Evolutionary conservation across 352 stramenopile genomes (phyloP), one percentile per base, ranked within the genome.

Genomic region (Globisporangium nodosum): DNA sequence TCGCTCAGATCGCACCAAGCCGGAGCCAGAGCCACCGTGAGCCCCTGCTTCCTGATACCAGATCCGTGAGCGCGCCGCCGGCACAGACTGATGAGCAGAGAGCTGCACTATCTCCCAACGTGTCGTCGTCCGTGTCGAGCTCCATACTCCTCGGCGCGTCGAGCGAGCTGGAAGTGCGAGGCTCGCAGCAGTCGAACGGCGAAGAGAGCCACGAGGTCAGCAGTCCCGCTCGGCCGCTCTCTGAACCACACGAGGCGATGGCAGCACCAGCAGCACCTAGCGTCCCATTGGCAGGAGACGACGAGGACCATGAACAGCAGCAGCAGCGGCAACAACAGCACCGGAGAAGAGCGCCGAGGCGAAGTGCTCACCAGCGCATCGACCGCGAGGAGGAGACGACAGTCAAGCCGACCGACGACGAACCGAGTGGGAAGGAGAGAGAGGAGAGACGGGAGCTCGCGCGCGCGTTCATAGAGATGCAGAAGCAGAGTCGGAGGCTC

Each of bases 381-480:
- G 35, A 18, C 9, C 11, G 33, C 33, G 33, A 37, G 5, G 12
- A 16, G 12, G 35, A 13, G 35, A 9, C 11, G 43, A 30, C n/a
- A 30, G n/a, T 18, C 5, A 18, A 16, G 35, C 35, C 8, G n/a
- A 37, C 15, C 33, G n/a, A 43, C 1, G 35, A 31, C 37, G 46
- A 66, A 42, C 56, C 59, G 21, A 52, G 51, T 27, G 33, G n/a
- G 35, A 56, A 66, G 35, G 74, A 84, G 37, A 70, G 59, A 4
- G 50, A 69, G 18, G 61, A 88, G 40, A 61, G 82, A n/a, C 68
- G 82, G 52, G 79, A 67, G 27, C 58, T 87, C 21, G 82, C 76
- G 20, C 64, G 82, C 13, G 82, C 89, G 52, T 88, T 78, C 35
- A 90, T 92, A 66, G 50, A 74, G n/a, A 21, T 85, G 6, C 79